Evolutionary conservation across 2,329 filamentous ascomycete species (phyloP), one percentile per base, ranked within the genome.

Genomic region (Trichoderma endophyticum): DNA sequence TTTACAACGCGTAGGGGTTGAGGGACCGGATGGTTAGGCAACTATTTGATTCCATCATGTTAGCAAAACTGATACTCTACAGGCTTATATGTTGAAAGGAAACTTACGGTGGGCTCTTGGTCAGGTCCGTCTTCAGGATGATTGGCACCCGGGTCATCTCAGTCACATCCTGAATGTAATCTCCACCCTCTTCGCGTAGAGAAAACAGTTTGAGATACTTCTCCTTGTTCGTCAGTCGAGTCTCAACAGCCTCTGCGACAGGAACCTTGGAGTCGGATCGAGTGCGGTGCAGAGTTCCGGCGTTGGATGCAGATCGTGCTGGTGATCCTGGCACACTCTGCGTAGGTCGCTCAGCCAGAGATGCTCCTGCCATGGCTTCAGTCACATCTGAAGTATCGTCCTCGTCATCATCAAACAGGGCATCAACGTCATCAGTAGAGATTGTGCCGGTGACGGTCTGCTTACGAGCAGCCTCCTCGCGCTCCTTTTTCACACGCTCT

Each of bases 131-230:
- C 91, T 97, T 98, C 79, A 99, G 85, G 81, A 99, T 97, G 76
- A 99, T 93, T n/a, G 96, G 96, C 73, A 99, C 93, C 77, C 95
- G 89, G 57, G 94, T 95, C 95, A 99, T 98, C 86, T 99, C 96
- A 72, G 91, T 95, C 76, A 99, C 94, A 82, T 99, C 96, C 84
- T 99, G 96, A 79, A 99, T 98, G 85, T 97, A 97, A 77, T 98
- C 93, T 75, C 95, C 95, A 77, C 93, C 92, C 83, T 97, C 93
- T 82, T 99, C 95, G 67, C 96, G 89, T 76, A 99, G 87, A 77
- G 91, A 90, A 86, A 98, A 98, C 75, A 96, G 86, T 80, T 91
- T 93, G 74, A 97, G 83, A 83, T 98, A 99, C 85, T 97, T 98
- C 86, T 98, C 94, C 88, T 97, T 98, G 85, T 96, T 94, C 75